A percentile compares a stretch with the other conserved stretches of the same genome.
Conservation (phyloP, 768 basidiomycete genomes). For the Trichaptum fuscoviolaceum region DNA sequence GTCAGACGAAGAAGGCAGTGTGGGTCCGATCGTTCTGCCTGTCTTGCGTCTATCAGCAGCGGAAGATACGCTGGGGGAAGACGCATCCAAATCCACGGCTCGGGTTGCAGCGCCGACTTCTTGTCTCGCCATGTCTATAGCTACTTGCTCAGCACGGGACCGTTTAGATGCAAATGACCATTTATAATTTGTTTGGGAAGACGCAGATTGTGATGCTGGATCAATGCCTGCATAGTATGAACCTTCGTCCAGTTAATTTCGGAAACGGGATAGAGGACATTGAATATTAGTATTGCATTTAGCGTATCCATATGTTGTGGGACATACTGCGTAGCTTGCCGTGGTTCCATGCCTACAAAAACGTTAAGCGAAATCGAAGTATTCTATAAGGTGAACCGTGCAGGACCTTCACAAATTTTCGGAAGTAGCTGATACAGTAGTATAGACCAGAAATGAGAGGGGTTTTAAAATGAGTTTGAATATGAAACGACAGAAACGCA, state of each 20-base stretch:
- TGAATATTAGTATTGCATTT: neutral
- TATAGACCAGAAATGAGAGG: no score
- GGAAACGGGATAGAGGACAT: neutral
- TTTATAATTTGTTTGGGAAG: constrained; percentile 75
- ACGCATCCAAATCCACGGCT: constrained; percentile 13
- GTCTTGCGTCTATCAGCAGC: constrained; percentile 7
- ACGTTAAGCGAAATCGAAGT: constrained; percentile 6
- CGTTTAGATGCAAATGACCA: constrained; percentile 78
- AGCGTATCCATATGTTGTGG: neutral
- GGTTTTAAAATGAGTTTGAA: constrained; percentile 22
- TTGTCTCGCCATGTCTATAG: constrained; percentile 53
- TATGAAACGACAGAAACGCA: constrained; percentile 26
- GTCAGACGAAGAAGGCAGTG: constrained; percentile 65
- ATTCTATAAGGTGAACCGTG: constrained; percentile 8
- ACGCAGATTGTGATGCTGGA: constrained; percentile 48
- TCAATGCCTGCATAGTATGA: constrained; percentile 59
- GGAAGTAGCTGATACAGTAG: constrained; percentile 68
- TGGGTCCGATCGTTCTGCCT: constrained; percentile 57
- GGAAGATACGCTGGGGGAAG: constrained; percentile 9
- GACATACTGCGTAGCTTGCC: constrained; percentile 62
- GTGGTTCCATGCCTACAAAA: constrained; percentile 69
- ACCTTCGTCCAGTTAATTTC: constrained; percentile 27
- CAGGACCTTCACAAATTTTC: constrained; percentile 82
- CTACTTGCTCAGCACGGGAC: constrained; percentile 51
- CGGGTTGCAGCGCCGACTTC: constrained; percentile 46